Base-by-base conservation (phyloP, 495 filamentous ascomycete genomes). In the Talaromyces adpressus region DNA sequence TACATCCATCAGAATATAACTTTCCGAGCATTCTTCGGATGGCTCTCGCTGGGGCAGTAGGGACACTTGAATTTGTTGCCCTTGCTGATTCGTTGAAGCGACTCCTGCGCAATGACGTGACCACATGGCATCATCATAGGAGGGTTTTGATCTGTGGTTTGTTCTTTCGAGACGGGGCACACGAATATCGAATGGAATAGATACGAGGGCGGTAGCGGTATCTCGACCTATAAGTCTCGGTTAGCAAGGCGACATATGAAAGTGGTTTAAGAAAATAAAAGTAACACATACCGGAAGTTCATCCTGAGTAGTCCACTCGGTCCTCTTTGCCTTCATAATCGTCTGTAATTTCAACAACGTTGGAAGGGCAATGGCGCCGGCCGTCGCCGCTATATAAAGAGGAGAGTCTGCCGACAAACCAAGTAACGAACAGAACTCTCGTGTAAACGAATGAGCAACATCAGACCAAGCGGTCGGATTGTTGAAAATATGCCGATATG, bases 41-140 rank as follows among this genome's bases (percentile, higher is more conserved):
- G 81, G 64, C 89, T 91, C 75, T 98, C 95, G 59, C 75, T 86
- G 4, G 94, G 94, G 71, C 94, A 99, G 70, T 99, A 99, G 0
- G 94, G 95, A 67, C 94, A 99, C 73, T 98, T 99, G 79, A 96
- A 91, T 57, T 88, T 75, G 36, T 75, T 83, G 0, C 90, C 88
- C 77, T 94, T 97, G 57, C 87, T 87, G 41, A 96, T 72, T 61
- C 84, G 82, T 63, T 85, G 82, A 56, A 99, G 75, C 6, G 87
- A 90, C 74, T 97, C 93, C 62, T 87, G 83, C 18, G 91, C 90
- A 61, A 99, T 87, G 30, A 98, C 93, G 73, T 99, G 94, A 6
- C 94, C 94, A 69, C 94, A 99, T 3, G 92, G 92, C 74, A 99
- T 89, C 86, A 97, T 96, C 89, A 97, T 94, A 1, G 94, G 94